phyloP scores from a whole-genome alignment of 139 green algal species.

The Diplosphaera chodatii region DNA sequence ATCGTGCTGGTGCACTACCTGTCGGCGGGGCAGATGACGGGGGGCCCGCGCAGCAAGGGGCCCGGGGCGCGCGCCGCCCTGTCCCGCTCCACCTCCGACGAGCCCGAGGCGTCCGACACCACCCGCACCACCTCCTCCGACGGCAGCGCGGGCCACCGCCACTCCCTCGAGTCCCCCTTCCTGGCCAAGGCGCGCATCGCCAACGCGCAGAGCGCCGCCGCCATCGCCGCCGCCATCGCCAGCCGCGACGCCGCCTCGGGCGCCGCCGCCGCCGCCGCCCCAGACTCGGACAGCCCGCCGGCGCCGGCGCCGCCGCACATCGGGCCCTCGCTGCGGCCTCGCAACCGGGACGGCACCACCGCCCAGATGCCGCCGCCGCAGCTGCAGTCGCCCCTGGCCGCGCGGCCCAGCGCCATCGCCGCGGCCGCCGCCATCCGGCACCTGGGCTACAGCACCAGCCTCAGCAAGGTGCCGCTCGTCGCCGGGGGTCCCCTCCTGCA shows the following conservation, averaged over 20 bases:
- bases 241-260: not conserved
- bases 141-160: not conserved
- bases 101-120: not conserved
- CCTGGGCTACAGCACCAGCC: not conserved
- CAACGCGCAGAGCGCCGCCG: not conserved
- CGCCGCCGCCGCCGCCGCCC: too few relatives aligned
- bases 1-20: conserved; percentile 59
- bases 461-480: not conserved
- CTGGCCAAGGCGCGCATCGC: not conserved
- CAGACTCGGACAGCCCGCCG: too few relatives aligned
- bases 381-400: not conserved
- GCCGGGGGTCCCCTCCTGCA: too few relatives aligned
- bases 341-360: not conserved
- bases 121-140: not conserved
- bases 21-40: not conserved
- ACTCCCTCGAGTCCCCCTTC: not conserved
- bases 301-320: not conserved
- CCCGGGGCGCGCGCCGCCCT: too few relatives aligned
- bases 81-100: not conserved
- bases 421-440: not conserved
- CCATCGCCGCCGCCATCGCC: not conserved
- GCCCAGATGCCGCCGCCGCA: conserved; percentile 1
- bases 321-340: not conserved
- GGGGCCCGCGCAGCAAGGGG: not conserved
- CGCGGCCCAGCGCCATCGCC: not conserved